These are phyloP conservation scores for Gossypium stocksii DNA, from an alignment of 345 rosid genomes.

Conservation along the genomic window DNA sequence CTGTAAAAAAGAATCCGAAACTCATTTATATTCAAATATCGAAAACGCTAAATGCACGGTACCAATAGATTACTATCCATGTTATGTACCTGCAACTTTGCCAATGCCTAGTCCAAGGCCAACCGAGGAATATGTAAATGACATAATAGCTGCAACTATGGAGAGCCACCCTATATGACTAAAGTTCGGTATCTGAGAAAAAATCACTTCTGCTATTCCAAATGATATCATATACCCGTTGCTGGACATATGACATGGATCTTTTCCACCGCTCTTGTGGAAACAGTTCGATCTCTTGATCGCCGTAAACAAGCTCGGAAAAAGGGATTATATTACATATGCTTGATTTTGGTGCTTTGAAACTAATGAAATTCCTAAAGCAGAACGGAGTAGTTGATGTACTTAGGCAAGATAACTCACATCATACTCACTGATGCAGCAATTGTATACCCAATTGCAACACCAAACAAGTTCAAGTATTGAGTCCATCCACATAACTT, in stretches of 20 bases:
- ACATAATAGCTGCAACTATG: slow-evolving; percentile 74
- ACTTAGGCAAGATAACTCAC: slow-evolving; percentile 15
- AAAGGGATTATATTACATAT: not conserved
- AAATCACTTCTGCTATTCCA: slow-evolving; percentile 58
- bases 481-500: slow-evolving; percentile 24
- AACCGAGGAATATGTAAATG: slow-evolving; percentile 66
- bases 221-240: slow-evolving; percentile 73
- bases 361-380: not conserved
- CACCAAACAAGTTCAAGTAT: slow-evolving; percentile 24
- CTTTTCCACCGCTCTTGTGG: slow-evolving; percentile 54
- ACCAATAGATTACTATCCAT: not conserved
- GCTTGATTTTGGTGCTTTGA: not conserved
- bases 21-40: not conserved
- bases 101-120: slow-evolving; percentile 76
- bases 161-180: slow-evolving; percentile 89
- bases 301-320: slow-evolving; percentile 41
- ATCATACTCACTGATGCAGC: slow-evolving; percentile 32
- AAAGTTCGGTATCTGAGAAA: slow-evolving; percentile 82
- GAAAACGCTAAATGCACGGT: not conserved
- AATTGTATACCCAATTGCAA: slow-evolving; percentile 37
- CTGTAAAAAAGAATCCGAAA: slow-evolving; percentile 24
- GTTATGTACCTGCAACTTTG: slow-evolving; percentile 46
- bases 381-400: not conserved
- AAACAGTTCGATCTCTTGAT: slow-evolving; percentile 79
- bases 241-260: slow-evolving; percentile 75